These are phyloP conservation scores for Besnoitia besnoiti DNA, from an alignment of 169 alveolate species.

Conservation along the genomic window DNA sequence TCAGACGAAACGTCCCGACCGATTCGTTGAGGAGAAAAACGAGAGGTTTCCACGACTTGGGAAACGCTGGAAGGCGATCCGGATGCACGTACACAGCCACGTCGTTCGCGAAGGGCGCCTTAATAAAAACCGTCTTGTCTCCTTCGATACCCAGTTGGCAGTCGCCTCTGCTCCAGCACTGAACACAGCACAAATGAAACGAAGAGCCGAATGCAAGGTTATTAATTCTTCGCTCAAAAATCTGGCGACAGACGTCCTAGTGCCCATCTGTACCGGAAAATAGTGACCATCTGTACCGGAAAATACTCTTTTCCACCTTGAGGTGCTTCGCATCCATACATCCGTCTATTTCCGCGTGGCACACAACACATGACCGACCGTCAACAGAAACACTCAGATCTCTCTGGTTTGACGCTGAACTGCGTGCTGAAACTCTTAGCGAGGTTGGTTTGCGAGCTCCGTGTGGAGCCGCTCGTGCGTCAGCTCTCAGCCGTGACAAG, in stretches of 20 bases:
- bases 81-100: slow-evolving; percentile 74
- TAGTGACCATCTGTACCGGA: too few species aligned
- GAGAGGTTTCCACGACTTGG: slow-evolving; percentile 79
- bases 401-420: neutral
- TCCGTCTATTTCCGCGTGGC: too few species aligned
- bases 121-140: slow-evolving; percentile 75
- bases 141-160: slow-evolving; percentile 77
- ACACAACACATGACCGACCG: too few species aligned
- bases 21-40: slow-evolving; percentile 70
- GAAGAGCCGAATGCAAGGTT: too few species aligned
- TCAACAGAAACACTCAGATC: neutral
- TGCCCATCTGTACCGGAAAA: too few species aligned
- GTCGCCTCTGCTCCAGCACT: slow-evolving; percentile 65
- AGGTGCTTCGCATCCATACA: too few species aligned
- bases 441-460: too few species aligned
- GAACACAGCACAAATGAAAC: neutral
- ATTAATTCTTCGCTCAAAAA: too few species aligned
- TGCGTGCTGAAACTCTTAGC: neutral
- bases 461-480: too few species aligned
- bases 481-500: too few species aligned
- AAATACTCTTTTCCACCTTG: too few species aligned
- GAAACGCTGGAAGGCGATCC: slow-evolving; percentile 78
- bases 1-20: slow-evolving; percentile 72
- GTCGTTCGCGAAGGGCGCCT: slow-evolving; percentile 70
- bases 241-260: too few species aligned